A percentile compares a stretch with the other conserved stretches of the same genome.
Conservation (phyloP, 2,329 filamentous ascomycete genomes). For the Graphiopsis chlorocephala region DNA sequence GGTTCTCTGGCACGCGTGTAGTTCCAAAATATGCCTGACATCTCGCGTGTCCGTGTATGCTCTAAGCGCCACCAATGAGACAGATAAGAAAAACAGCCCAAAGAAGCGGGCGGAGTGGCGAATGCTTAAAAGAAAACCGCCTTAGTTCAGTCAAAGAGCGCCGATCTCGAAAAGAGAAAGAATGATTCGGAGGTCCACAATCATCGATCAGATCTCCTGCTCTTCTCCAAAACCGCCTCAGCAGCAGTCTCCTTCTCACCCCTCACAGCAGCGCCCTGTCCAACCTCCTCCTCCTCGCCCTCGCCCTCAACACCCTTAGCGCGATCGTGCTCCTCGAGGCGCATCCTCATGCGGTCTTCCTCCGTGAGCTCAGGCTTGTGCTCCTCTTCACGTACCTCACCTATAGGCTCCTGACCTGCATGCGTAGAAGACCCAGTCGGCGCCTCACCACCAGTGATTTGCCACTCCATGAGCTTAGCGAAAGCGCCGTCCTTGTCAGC, state of each 20-base stretch:
- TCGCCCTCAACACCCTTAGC: conserved; percentile 27
- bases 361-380: conserved; percentile 38
- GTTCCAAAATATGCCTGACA: neutral
- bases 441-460: conserved; percentile 79
- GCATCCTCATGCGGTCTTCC: conserved; percentile 50
- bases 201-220: neutral
- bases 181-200: neutral
- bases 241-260: conserved; percentile 29
- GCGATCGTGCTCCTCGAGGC: conserved; percentile 36
- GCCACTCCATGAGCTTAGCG: conserved; percentile 97
- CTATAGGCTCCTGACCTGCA: conserved; percentile 21
- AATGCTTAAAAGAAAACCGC: neutral
- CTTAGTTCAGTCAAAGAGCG: neutral
- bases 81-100: neutral
- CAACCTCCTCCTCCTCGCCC: conserved; percentile 33
- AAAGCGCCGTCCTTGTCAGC: conserved; percentile 77
- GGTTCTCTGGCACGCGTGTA: neutral
- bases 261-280: conserved; percentile 30
- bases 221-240: conserved; percentile 31
- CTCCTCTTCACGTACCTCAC: conserved; percentile 36
- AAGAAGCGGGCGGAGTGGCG: neutral
- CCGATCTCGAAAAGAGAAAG: neutral
- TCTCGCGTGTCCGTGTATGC: neutral
- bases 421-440: conserved; percentile 6
- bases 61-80: neutral